These are phyloP conservation scores for Clitocybe nebularis DNA, from an alignment of 1,284 basidiomycete species.

Conservation along the genomic window DNA sequence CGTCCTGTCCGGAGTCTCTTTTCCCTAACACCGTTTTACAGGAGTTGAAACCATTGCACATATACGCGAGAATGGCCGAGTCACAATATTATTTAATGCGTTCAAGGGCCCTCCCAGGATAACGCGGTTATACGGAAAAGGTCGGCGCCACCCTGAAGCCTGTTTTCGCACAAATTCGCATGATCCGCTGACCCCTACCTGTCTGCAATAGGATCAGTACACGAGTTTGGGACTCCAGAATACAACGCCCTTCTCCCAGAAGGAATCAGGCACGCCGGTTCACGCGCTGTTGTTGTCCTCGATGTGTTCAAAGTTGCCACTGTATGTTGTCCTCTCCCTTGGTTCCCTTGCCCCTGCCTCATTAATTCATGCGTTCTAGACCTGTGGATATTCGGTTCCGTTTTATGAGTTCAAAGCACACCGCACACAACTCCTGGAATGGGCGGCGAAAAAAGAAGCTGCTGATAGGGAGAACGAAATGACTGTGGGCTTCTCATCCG, in stretches of 20 bases:
- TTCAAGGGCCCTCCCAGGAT: constrained; percentile 41
- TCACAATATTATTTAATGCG: constrained; percentile 46
- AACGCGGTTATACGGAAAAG: constrained; percentile 41
- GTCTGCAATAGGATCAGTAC: constrained; percentile 29
- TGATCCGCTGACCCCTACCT: constrained; percentile 6
- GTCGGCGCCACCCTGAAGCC: constrained; percentile 21
- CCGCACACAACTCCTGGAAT: constrained; percentile 32
- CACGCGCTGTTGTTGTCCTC: constrained; percentile 40
- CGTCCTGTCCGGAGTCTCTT: neutral
- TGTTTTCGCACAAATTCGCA: constrained; percentile 1
- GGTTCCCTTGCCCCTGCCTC: neutral
- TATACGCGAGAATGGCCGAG: constrained; percentile 44
- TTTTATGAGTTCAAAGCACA: constrained; percentile 38
- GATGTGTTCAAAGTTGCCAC: constrained; percentile 42
- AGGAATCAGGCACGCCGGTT: constrained; percentile 35
- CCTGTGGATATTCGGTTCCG: constrained; percentile 41
- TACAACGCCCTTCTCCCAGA: constrained; percentile 35
- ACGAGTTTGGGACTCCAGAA: constrained; percentile 41
- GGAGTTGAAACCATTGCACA: constrained; percentile 49
- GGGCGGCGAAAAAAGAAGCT: constrained; percentile 25
- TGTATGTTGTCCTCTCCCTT: constrained; percentile 22
- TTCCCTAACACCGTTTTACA: constrained; percentile 15
- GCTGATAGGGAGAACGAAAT: constrained; percentile 19
- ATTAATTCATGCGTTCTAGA: constrained; percentile 22
- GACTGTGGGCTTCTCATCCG: constrained; percentile 15